Base-by-base conservation (phyloP, 805 yeast genomes). In the Candida berthetii region DNA sequence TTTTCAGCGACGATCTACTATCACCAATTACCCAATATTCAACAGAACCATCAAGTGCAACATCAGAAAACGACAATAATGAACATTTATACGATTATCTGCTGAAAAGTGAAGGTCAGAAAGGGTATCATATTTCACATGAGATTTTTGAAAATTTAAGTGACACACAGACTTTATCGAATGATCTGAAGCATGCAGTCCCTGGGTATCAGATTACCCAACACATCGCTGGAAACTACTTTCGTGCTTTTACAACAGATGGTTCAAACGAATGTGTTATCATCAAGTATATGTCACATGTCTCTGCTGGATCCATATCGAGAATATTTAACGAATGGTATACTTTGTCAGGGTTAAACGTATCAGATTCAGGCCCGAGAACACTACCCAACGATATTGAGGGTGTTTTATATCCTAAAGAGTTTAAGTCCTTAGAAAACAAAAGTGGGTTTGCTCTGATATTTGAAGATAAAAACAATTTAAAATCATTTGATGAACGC, bases 301-400 rank as follows among this genome's bases (percentile, higher is more conserved):
- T 44, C 7, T 46, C 56, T 1, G 50, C 53, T 11, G 53, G 56
- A 2, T 46, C 51, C 1, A 42, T 48, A 7, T 35, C 50, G 1
- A 43, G 56, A n/a, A 37, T 41, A 32, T 45, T 48, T 41, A 52
- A 52, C 42, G 56, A 52, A 33, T 52, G 55, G 55, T 47, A 52
- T 27, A 20, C 49, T 2, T 37, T 51, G 4, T 51, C 55, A 1
- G 55, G 52, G 3, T 11, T 18, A 15, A 46, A 46, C 22, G 7
- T 33, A 7, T 10, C 15, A 22, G 25, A 37, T 5, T 27, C 29
- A 7, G 32, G 35, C 1, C 52, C 51, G 9, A 40, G 19, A 17
- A 46, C 54, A 0, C 41, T 52, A 6, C 48, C 52, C 5, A 31
- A 1, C 3, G 42, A 37, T 10, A 39, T 52, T 3, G 46, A 45